Evolutionary conservation across 495 filamentous ascomycete species (phyloP).

Genomic region (Xylaria telfairii): DNA sequence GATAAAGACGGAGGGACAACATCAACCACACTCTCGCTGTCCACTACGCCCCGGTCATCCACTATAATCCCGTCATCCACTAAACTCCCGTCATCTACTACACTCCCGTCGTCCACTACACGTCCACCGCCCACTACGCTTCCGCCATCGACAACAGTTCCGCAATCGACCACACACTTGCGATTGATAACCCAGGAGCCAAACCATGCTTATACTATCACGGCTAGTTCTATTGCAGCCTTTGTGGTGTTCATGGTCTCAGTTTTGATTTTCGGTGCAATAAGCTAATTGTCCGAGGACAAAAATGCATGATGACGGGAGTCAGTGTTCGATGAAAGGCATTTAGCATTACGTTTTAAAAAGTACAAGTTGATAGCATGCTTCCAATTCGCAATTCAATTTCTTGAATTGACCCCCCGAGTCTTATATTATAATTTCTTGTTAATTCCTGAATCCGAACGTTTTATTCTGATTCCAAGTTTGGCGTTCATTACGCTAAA

Average conservation of each 20-base stretch:
- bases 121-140: not conserved
- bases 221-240: not conserved
- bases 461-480: not conserved
- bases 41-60: not conserved
- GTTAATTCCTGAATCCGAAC: not conserved
- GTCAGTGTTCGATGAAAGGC: not conserved
- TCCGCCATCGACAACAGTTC: not conserved
- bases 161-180: not conserved
- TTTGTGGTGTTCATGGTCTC: not conserved
- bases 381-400: not conserved
- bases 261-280: not conserved
- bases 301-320: not conserved
- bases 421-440: not conserved
- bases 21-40: not conserved
- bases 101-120: not conserved
- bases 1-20: slow-evolving; percentile 11
- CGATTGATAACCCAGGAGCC: not conserved
- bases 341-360: not conserved
- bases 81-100: not conserved
- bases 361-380: not conserved
- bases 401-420: too few species aligned
- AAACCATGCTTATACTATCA: not conserved
- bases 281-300: not conserved
- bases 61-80: not conserved
- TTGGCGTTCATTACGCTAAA: too few species aligned